These are phyloP conservation scores for Pestalotiopsis sp. DNA, from an alignment of 2,329 filamentous ascomycete genomes.

Conservation along the genomic window DNA sequence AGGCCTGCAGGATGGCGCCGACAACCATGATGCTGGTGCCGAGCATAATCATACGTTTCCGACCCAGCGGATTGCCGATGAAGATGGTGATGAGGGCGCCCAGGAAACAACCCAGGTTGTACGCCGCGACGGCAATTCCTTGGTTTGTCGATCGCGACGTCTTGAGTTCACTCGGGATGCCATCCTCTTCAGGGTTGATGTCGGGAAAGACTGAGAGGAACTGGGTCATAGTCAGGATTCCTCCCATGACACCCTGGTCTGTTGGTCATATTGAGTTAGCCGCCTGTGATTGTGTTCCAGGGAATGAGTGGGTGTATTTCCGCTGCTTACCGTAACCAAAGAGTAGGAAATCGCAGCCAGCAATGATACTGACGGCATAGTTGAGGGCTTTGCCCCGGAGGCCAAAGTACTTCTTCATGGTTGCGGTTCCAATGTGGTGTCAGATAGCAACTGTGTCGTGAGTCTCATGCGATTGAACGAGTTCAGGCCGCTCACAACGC, in stretches of 20 bases:
- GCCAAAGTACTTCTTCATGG: slow-evolving; percentile 58
- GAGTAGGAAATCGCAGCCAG: slow-evolving; percentile 72
- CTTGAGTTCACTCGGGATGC: slow-evolving; percentile 30
- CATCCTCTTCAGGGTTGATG: slow-evolving; percentile 48
- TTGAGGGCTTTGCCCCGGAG: slow-evolving; percentile 68
- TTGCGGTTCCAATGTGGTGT: slow-evolving; percentile 4
- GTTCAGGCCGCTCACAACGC: neutral
- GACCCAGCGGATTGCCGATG: slow-evolving; percentile 59
- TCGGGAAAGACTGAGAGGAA: slow-evolving; percentile 59
- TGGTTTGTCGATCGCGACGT: slow-evolving; percentile 53
- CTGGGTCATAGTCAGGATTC: slow-evolving; percentile 68
- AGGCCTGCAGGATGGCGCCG: slow-evolving; percentile 49
- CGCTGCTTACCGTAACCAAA: slow-evolving; percentile 53
- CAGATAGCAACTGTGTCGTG: neutral
- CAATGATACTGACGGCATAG: slow-evolving; percentile 70
- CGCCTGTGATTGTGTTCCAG: neutral
- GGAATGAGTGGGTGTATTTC: neutral
- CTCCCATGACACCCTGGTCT: slow-evolving; percentile 79
- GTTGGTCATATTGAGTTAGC: slow-evolving; percentile 35
- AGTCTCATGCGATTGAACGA: neutral
- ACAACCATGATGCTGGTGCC: slow-evolving; percentile 61
- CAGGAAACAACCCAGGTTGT: slow-evolving; percentile 62
- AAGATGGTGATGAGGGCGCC: slow-evolving; percentile 49
- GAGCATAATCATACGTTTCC: slow-evolving; percentile 57
- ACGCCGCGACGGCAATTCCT: slow-evolving; percentile 56